phyloP scores from a whole-genome alignment of 2,329 filamentous ascomycete species.

The Sporothrix curviconia region DNA sequence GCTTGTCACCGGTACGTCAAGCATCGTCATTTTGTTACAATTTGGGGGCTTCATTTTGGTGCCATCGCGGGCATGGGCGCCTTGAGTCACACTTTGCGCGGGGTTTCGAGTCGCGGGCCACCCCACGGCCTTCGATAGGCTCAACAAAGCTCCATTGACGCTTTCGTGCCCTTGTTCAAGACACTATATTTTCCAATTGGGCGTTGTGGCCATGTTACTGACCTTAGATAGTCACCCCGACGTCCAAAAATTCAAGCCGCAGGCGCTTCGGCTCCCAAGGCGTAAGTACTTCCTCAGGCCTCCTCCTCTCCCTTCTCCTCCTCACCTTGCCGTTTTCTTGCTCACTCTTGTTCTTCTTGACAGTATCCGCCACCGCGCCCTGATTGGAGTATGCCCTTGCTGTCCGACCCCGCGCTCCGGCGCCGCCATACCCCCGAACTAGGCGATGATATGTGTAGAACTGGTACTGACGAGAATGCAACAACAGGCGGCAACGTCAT shows the following conservation, averaged over 20 bases:
- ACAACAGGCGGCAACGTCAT: slow-evolving; percentile 74
- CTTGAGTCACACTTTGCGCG: slow-evolving; percentile 18
- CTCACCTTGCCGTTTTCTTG: slow-evolving; percentile 21
- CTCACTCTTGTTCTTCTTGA: slow-evolving; percentile 24
- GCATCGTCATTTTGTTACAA: not conserved
- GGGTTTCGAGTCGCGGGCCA: slow-evolving; percentile 8
- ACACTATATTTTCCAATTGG: slow-evolving; percentile 2
- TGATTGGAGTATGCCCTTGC: slow-evolving; percentile 71
- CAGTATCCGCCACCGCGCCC: slow-evolving; percentile 90
- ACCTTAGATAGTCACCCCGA: slow-evolving; percentile 64
- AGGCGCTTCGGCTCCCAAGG: slow-evolving; percentile 87
- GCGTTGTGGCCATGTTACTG: not conserved
- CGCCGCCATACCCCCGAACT: slow-evolving; percentile 38
- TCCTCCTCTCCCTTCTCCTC: not conserved
- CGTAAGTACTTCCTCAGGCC: slow-evolving; percentile 58
- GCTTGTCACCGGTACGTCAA: slow-evolving; percentile 76
- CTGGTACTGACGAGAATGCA: not conserved
- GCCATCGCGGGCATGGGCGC: slow-evolving; percentile 28
- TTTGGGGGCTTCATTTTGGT: slow-evolving; percentile 4
- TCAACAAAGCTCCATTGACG: not conserved
- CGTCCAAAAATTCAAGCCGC: slow-evolving; percentile 94
- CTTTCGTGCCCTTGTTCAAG: not conserved
- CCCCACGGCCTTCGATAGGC: slow-evolving; percentile 5
- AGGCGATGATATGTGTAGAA: not conserved
- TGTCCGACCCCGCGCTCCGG: not conserved